phyloP scores from a whole-genome alignment of 768 basidiomycete species.

The Favolaschia claudopus region DNA sequence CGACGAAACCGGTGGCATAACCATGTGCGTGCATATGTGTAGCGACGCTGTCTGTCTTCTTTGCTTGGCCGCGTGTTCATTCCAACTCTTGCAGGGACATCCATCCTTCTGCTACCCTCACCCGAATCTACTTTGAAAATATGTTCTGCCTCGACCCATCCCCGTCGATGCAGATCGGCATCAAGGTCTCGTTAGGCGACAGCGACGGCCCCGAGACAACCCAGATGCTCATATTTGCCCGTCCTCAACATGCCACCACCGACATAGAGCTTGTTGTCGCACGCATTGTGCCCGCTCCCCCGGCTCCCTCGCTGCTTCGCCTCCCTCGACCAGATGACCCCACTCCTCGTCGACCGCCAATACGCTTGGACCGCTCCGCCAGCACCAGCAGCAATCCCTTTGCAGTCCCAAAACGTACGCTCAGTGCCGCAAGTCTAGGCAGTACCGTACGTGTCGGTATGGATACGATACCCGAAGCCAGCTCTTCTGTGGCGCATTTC shows the following conservation, averaged over 20 bases:
- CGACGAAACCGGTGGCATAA: constrained; percentile 62
- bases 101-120: constrained; percentile 68
- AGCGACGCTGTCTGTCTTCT: background rate
- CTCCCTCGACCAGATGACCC: constrained; percentile 80
- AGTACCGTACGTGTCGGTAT: constrained; percentile 45
- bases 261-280: constrained; percentile 61
- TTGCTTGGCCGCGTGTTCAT: constrained; percentile 4
- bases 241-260: constrained; percentile 26
- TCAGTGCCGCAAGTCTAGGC: constrained; percentile 41
- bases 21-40: constrained; percentile 36
- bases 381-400: constrained; percentile 25
- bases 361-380: constrained; percentile 38
- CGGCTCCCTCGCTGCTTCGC: constrained; percentile 41
- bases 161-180: constrained; percentile 56
- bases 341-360: constrained; percentile 74
- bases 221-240: constrained; percentile 64
- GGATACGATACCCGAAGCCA: background rate
- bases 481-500: constrained; percentile 4
- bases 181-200: constrained; percentile 77
- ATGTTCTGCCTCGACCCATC: constrained; percentile 58
- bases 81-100: constrained; percentile 59
- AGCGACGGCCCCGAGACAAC: constrained; percentile 74
- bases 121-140: constrained; percentile 75
- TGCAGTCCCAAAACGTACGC: constrained; percentile 25
- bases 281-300: constrained; percentile 56